Percentiles rank a stretch among this genome's conserved stretches.
These are phyloP conservation scores for Salix brachista DNA, from an alignment of 345 rosid genomes.

Conservation along the genomic window DNA sequence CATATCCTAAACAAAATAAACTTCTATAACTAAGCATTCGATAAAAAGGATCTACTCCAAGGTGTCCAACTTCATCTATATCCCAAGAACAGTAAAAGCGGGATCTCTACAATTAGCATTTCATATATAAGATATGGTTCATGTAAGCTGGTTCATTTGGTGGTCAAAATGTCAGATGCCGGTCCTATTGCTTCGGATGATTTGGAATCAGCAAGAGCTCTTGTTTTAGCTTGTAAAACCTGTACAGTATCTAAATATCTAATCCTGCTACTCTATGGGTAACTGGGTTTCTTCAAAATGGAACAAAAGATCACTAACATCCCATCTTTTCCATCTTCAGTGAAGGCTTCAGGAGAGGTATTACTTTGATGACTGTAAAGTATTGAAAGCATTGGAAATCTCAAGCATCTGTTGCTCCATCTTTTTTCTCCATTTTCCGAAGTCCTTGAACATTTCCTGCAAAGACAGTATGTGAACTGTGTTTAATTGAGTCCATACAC, in stretches of 20 bases:
- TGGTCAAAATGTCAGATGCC: constrained; percentile 22
- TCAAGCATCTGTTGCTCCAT: constrained; percentile 72
- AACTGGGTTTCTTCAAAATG: not conserved
- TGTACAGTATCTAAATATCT: constrained; percentile 39
- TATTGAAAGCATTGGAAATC: constrained; percentile 45
- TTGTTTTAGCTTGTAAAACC: constrained; percentile 20
- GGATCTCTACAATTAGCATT: not conserved
- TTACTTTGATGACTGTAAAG: constrained; percentile 46
- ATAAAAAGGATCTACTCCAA: not conserved
- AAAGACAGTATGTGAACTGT: constrained; percentile 4
- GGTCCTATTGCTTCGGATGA: not conserved
- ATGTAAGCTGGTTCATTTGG: constrained; percentile 3
- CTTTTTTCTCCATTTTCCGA: constrained; percentile 71
- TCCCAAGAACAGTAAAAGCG: not conserved
- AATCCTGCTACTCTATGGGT: constrained; percentile 16
- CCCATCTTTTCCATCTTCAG: constrained; percentile 22
- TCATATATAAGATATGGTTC: constrained; percentile 1
- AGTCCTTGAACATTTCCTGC: constrained; percentile 72
- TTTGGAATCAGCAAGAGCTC: constrained; percentile 9
- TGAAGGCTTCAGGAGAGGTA: constrained; percentile 10
- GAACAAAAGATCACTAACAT: not conserved
- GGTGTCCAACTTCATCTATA: not conserved
- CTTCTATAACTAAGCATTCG: not conserved
- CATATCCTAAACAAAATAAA: not conserved
- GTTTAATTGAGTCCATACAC: not conserved